Conservation (phyloP, 2,329 filamentous ascomycete genomes). For the Exophiala sp. region DNA sequence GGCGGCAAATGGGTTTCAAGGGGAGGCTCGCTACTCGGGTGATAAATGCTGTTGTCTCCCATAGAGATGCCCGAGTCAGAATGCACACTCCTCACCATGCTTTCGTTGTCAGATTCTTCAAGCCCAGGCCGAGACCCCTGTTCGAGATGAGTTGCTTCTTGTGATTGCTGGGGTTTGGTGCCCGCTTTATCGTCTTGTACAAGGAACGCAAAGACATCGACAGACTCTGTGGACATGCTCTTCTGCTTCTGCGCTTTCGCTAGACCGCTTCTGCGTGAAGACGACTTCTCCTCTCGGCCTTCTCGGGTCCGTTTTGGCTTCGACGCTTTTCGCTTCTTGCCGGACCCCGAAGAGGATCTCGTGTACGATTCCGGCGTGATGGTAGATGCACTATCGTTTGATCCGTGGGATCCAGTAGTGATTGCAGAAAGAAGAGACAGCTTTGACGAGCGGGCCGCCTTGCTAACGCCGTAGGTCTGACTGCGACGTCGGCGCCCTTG, state of each 20-base stretch:
- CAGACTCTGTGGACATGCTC: constrained; percentile 19
- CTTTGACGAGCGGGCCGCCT: constrained; percentile 26
- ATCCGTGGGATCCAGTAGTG: constrained; percentile 25
- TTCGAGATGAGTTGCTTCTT: constrained; percentile 1
- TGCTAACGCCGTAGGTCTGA: constrained; percentile 22
- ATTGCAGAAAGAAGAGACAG: constrained; percentile 28
- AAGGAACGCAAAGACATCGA: constrained; percentile 26
- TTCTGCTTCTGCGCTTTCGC: constrained; percentile 8
- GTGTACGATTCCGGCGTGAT: constrained; percentile 28
- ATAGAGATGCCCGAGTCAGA: constrained; percentile 36
- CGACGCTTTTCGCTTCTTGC: constrained; percentile 14
- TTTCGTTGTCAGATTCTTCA: constrained; percentile 24
- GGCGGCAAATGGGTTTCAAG: constrained; percentile 14
- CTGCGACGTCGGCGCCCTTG: constrained; percentile 26
- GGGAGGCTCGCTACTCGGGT: constrained; percentile 2
- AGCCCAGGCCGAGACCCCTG: constrained; percentile 3
- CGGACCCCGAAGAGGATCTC: constrained; percentile 16
- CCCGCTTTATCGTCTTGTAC: constrained; percentile 19
- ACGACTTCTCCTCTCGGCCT: constrained; percentile 4
- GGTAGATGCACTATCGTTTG: constrained; percentile 25
- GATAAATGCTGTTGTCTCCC: constrained; percentile 30
- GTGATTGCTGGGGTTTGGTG: background rate
- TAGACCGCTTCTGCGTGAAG: constrained; percentile 1
- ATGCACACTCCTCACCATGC: constrained; percentile 28
- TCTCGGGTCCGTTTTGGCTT: constrained; percentile 10